Base-by-base conservation (phyloP, 768 basidiomycete species). In the Punctularia strigosozonata region DNA sequence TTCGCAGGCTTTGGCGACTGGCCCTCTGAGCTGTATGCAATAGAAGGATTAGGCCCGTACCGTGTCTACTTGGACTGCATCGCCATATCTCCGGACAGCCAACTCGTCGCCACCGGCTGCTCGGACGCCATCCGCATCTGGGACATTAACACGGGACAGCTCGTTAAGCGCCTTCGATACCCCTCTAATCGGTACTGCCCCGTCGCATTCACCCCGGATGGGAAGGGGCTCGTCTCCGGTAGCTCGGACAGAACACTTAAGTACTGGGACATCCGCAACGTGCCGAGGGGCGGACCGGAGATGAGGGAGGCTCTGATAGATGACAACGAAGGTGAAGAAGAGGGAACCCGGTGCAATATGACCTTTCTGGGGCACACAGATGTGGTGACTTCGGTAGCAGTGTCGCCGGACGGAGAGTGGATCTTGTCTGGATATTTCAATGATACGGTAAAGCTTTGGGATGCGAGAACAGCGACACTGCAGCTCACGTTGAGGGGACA, bases 341-440 rank as follows among this genome's bases (percentile, higher is more conserved):
- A 72, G 57, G 50, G 57, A 39, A 63, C 69, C 44, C 61, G 52
- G 41, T 88, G 84, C 54, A 77, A 76, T 50, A 83, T 86, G 72
- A 85, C 86, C 49, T 81, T 94, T 50, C 77, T 72, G 40, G 92
- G 91, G 10, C 92, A 94, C 60, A 92, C 89, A 59, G 80, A 83
- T 55, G 83, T 80, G 43, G 80, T 83, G 42, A 64, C 83, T 37
- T 75, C 73, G 33, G 78, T 80, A 32, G 77, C 77, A n/a, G 86
- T 91, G 35, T 89, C 87, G 34, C 84, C 89, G 46, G 92, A 97
- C 58, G 88, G 87, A 3, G 77, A 86, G 47, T 83, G 90, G 86
- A 81, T 98, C 48, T 92, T 95, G 8, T 91, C 88, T 8, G 94
- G 95, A 37, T 81, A 78, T 25, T 97, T 97, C 62, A 95, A 99